Base-by-base conservation (phyloP, 78 protist genomes). In the Speleostelium caveatum region DNA sequence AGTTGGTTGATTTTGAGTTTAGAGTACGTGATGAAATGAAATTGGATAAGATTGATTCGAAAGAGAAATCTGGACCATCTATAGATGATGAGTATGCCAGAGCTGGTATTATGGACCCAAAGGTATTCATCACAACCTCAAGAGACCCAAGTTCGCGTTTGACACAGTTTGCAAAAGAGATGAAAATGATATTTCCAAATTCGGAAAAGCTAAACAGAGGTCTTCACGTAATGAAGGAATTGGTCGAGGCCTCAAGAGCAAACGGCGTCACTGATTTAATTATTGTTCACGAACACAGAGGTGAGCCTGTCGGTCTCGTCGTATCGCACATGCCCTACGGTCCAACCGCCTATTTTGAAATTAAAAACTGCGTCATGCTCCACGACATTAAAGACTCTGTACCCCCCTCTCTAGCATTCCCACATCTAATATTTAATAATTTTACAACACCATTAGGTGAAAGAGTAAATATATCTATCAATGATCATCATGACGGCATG, bases 311-410 rank as follows among this genome's bases (percentile, higher is more conserved):
- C 74, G 97, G 98, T n/a, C 5, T 99, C 77, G 80, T 98, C 16
- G 78, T 99, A 1, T 95, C 96, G 12, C 99, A 99, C 85, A 10
- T 99, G 49, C 99, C 99, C 22, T 89, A 95, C 83, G 99, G 99
- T 0, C 99, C 99, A 6, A 99, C 99, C 0, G 99, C 99, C 6
- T 98, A 94, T 85, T 98, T 99, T 38, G 85, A 96, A 10, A 78
- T 99, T 38, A 3, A 35, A 56, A 98, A 98, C 45, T 94, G 93
- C 1, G 97, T 99, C 5, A 61, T 96, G 93, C 87, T 99, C 3
- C 99, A 99, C 74, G 99, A 99, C 55, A 75, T 99, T 33, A 59
- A 55, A 45, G 95, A 86, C 19, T 42, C 88, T 22, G 41, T 78
- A 26, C 78, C 62, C 55, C 72, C 96, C 35, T 77, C 97, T 3